Evolutionary conservation across 2,329 filamentous ascomycete genomes (phyloP), one percentile per base, ranked within the genome.

Genomic region (Colletotrichum aenigma): DNA sequence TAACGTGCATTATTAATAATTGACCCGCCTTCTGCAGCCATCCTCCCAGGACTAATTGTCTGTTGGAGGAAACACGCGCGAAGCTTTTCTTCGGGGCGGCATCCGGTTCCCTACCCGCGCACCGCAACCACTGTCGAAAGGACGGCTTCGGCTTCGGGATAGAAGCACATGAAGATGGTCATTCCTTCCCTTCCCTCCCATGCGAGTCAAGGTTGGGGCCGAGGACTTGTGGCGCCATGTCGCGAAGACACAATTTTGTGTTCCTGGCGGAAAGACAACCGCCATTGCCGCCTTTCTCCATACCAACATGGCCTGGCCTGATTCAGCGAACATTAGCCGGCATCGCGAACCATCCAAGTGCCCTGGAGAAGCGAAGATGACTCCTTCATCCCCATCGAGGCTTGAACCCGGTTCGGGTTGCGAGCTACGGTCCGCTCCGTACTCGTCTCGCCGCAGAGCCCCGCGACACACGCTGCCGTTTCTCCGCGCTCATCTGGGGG

Each of bases 1-100:
- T 56, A 71, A 71, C 62, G 21, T n/a, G 21, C 43, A 52, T 52
- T 28, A 71, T 64, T 67, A 64, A 43, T 72, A 58, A 72, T 71
- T 16, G 36, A 67, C 55, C 62, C 55, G 55, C 62, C 36, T 21
- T 16, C 52, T 71, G 68, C 67, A 75, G 71, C 71, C 58, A 71
- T 52, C 34, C 71, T 70, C 66, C 66, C 48, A 43, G 65, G 18
- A 38, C 64, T 48, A 48, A 48, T 48, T 15, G 15, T 30, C 10
- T 34, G 36, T 32, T 73, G 38, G 24, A 32, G 56, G 55, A 70
- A 56, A 38, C 43, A 74, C 43, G 71, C 58, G 66, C 66, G 66
- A 12, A 64, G 34, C 48, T 64, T 16, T 62, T 58, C 70, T 16
- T 69, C 5, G 26, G 48, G 28, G n/a, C 48, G n/a, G 32, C 28